Percentiles rank a stretch among this genome's conserved stretches.
Conservation (phyloP, 176 grass and related monocot species). For the Oryza rufipogon region DNA sequence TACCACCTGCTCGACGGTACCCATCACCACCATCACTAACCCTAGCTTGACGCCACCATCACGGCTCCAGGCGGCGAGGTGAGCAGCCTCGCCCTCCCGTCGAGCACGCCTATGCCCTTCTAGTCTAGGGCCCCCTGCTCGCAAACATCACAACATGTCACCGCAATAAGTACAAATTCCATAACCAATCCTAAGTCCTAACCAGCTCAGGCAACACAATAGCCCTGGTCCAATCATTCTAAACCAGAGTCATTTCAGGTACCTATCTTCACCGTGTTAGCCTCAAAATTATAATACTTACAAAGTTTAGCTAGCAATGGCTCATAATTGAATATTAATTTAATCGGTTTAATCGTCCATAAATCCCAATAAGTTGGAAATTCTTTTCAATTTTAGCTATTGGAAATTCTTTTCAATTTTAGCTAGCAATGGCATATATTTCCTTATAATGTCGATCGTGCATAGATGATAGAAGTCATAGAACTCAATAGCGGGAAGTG, state of each 20-base stretch:
- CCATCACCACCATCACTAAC: no score
- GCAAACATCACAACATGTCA: not conserved
- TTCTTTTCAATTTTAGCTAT: not conserved
- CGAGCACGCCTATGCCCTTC: no score
- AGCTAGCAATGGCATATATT: not conserved
- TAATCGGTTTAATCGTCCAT: not conserved
- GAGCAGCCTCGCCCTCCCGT: no score
- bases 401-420: not conserved
- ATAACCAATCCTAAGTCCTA: not conserved
- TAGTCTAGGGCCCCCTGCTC: no score
- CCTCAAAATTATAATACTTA: not conserved
- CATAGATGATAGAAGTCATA: not conserved
- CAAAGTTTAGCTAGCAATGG: not conserved
- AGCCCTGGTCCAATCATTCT: not conserved
- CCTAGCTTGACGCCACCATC: no score
- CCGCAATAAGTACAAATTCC: conserved; percentile 1
- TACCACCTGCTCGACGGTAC: no score
- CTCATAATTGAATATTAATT: not conserved
- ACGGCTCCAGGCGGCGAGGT: no score
- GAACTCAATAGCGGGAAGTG: not conserved
- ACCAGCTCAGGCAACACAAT: not conserved
- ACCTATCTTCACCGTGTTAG: not conserved
- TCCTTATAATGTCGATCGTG: not conserved
- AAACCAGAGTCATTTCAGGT: conserved; percentile 1
- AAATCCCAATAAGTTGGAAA: not conserved